Evolutionary conservation across 495 filamentous ascomycete genomes (phyloP), one percentile per base, ranked within the genome.

Genomic region (Rhypophila decipiens): DNA sequence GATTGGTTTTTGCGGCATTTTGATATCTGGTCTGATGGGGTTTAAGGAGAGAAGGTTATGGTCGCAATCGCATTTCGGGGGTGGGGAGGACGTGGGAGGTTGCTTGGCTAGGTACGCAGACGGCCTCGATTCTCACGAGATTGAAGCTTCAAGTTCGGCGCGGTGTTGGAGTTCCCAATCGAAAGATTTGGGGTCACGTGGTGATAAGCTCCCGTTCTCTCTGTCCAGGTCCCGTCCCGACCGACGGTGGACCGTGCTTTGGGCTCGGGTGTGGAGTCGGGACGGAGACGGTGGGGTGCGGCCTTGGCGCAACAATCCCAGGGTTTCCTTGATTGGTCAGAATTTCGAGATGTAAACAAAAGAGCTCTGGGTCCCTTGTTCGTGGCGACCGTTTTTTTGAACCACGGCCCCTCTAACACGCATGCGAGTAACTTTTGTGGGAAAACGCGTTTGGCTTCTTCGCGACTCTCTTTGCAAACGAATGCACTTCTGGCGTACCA

Each of bases 1-100:
- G 50, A 90, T 85, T 17, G 84, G 81, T 48, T 67, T 69, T 37
- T 19, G 19, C 22, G 48, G 8, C 62, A 61, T 63, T 24, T 46
- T 47, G 21, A 5, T 18, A 17, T 22, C 1, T 17, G 5, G 13
- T 44, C 27, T 15, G 15, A 20, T 18, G 10, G 24, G 12, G 13
- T 3, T 44, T 33, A 11, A 18, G 21, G 5, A 4, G 15, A 13
- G 17, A 15, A 20, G 23, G 40, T 13, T 52, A 50, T 41, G 35
- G 56, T 31, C 24, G 34, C 36, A 47, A 43, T 55, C 52, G 53
- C 57, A 53, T 57, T 39, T 52, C 49, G n/a, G n/a, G n/a, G n/a
- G n/a, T n/a, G n/a, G n/a, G n/a, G n/a, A n/a, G n/a, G n/a, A n/a
- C n/a, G n/a, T n/a, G n/a, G n/a, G n/a, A n/a, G n/a, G n/a, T n/a